Base-by-base conservation (phyloP, 1,139 yeast genomes). In the Yamadazyma pseudoaaseri region DNA sequence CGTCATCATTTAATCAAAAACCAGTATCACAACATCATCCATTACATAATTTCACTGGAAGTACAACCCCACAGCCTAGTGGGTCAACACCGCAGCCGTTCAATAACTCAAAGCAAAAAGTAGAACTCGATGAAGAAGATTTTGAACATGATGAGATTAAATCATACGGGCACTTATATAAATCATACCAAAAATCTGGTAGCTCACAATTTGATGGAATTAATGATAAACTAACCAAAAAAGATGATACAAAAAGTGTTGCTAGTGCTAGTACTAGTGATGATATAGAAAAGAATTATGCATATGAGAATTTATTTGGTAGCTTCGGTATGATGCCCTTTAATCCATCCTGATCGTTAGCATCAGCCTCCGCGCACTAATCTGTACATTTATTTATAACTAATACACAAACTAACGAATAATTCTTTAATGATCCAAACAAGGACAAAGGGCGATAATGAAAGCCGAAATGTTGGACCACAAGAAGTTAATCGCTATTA, bases 11-110 rank as follows among this genome's bases (percentile, higher is more conserved):
- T 20, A 9, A 6, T 15, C n/a, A 16, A 8, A 30, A 30, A 18
- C 69, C 77, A 1, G 74, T 70, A 1, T 67, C 76, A 0, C 73
- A 66, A 31, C 77, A 71, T 39, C 78, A 72, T 45, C 78, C 77
- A 1, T 48, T 68, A 20, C 76, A 70, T 42, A 58, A 65, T 41
- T 39, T 37, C 27, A 41, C 52, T 4, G 42, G 54, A 11, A 47
- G 45, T 33, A 38, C 43, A 11, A 50, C 57, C 1, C 54, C 56
- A 4, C 53, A 46, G 26, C 49, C 49, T 5, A 20, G n/a, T 2
- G 16, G 14, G 2, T 20, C 26, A 10, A 17, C 33, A 7, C 33
- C 37, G 18, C 17, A 27, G 5, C 31, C 27, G 11, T 11, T 33
- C 16, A 6, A 21, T 13, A 9, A 8, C 21, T 6, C 25, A 22